Conservation (phyloP, 169 alveolate genomes). For the Cryptosporidium tyzzeri region DNA sequence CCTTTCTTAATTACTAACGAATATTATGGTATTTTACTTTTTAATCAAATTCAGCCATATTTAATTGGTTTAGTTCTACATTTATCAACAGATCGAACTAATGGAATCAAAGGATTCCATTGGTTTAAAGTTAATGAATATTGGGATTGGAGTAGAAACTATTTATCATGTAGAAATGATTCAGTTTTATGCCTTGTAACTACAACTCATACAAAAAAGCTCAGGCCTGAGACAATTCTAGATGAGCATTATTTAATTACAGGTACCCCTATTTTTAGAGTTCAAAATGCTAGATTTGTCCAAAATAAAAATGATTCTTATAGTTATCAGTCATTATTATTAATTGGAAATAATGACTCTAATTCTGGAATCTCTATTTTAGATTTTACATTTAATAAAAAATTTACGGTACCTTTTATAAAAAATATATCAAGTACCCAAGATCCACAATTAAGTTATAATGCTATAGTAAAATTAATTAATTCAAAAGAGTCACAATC, state of each 20-base stretch:
- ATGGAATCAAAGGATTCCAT: slow-evolving; percentile 22
- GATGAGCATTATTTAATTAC: slow-evolving; percentile 37
- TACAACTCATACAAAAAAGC: background rate
- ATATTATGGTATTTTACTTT: slow-evolving; percentile 44
- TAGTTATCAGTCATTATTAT: background rate
- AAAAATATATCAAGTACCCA: background rate
- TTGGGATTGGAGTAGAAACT: slow-evolving; percentile 65
- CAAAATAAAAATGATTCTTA: background rate
- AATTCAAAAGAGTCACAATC: slow-evolving; percentile 4
- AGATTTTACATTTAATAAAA: background rate
- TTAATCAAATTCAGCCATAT: slow-evolving; percentile 45
- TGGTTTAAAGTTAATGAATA: slow-evolving; percentile 61
- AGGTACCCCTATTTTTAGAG: slow-evolving; percentile 26
- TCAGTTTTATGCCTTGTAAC: slow-evolving; percentile 16
- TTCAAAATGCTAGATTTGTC: slow-evolving; percentile 16
- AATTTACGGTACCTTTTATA: background rate
- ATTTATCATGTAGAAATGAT: background rate
- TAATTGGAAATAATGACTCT: slow-evolving; percentile 33
- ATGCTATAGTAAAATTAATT: background rate
- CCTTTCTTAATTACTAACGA: slow-evolving; percentile 39
- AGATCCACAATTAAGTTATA: slow-evolving; percentile 5
- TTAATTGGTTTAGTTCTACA: slow-evolving; percentile 15
- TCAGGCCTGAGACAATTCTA: background rate
- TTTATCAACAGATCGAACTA: slow-evolving; percentile 17
- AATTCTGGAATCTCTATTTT: slow-evolving; percentile 62